Evolutionary conservation across 2,329 filamentous ascomycete genomes (phyloP).

Genomic region (Raffaelea ambrosiae): DNA sequence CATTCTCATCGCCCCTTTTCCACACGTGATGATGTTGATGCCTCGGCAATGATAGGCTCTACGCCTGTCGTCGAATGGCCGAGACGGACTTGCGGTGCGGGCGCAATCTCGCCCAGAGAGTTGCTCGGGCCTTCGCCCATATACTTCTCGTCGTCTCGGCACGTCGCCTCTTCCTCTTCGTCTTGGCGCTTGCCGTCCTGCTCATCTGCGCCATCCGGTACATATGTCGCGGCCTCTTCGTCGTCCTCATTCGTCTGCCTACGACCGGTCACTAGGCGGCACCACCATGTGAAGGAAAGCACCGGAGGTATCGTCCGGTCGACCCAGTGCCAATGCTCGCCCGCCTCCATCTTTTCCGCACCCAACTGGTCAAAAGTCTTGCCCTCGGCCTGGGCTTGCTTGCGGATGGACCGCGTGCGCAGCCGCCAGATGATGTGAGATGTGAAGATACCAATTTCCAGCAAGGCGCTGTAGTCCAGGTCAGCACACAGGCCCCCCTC

Average conservation of each 20-base stretch:
- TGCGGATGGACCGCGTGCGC: slow-evolving; percentile 43
- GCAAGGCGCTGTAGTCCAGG: slow-evolving; percentile 33
- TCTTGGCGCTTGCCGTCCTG: no score
- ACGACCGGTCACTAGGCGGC: background rate
- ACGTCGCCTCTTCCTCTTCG: no score
- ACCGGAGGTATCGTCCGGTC: slow-evolving; percentile 18
- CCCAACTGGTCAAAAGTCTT: slow-evolving; percentile 47
- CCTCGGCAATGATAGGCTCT: no score
- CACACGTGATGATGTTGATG: no score
- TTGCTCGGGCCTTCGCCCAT: no score
- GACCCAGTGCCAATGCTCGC: slow-evolving; percentile 26
- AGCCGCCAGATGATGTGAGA: slow-evolving; percentile 52
- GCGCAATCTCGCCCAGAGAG: no score
- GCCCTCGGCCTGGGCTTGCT: slow-evolving; percentile 39
- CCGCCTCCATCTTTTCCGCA: slow-evolving; percentile 23
- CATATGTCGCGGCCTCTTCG: background rate
- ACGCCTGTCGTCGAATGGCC: no score
- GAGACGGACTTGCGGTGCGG: no score
- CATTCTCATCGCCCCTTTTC: no score
- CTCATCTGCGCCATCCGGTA: background rate
- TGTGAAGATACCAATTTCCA: slow-evolving; percentile 52
- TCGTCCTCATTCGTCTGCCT: background rate
- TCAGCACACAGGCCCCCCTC: no score
- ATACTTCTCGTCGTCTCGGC: no score
- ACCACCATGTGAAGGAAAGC: slow-evolving; percentile 5